phyloP scores from a whole-genome alignment of 23 red algal species.

The Agarophyton chilense region DNA sequence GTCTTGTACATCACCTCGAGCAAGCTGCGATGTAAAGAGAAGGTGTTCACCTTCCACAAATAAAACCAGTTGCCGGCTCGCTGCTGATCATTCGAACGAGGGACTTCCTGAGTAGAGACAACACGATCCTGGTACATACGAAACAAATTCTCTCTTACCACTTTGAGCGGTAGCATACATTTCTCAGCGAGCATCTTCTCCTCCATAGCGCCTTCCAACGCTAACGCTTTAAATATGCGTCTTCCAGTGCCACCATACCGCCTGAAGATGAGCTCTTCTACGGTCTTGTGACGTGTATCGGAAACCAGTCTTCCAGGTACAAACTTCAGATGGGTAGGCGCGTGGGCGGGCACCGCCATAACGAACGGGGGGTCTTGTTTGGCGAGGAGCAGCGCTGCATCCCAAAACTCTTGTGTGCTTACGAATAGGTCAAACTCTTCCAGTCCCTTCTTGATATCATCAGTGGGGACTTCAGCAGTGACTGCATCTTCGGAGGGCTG shows the following conservation, averaged over 20 bases:
- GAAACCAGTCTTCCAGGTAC: conserved; percentile 53
- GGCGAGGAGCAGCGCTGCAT: conserved; percentile 30
- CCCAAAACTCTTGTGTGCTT: conserved; percentile 43
- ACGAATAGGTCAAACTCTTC: conserved; percentile 25
- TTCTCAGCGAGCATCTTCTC: conserved; percentile 61
- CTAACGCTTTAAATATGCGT: conserved; percentile 52
- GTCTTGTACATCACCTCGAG: conserved; percentile 52
- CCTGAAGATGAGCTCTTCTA: conserved; percentile 42
- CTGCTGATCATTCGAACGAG: conserved; percentile 56
- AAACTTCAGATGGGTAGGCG: conserved; percentile 43
- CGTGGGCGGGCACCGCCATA: conserved; percentile 12
- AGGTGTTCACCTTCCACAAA: conserved; percentile 55
- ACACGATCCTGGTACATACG: conserved; percentile 58
- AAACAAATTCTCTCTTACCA: conserved; percentile 45
- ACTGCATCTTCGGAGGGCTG: conserved; percentile 55
- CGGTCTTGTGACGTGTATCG: conserved; percentile 29
- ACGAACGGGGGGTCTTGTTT: conserved; percentile 48
- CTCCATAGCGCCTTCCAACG: conserved; percentile 64
- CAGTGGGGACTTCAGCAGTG: conserved; percentile 37
- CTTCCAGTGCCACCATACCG: conserved; percentile 26
- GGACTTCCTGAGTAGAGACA: conserved; percentile 59
- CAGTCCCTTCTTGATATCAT: conserved; percentile 36
- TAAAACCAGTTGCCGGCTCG: conserved; percentile 70
- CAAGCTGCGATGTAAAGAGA: conserved; percentile 20
- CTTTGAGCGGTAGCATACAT: conserved; percentile 58